A percentile compares a stretch with the other conserved stretches of the same genome.
phyloP scores from a whole-genome alignment of 768 basidiomycete species.

The Tulasnella sp. region DNA sequence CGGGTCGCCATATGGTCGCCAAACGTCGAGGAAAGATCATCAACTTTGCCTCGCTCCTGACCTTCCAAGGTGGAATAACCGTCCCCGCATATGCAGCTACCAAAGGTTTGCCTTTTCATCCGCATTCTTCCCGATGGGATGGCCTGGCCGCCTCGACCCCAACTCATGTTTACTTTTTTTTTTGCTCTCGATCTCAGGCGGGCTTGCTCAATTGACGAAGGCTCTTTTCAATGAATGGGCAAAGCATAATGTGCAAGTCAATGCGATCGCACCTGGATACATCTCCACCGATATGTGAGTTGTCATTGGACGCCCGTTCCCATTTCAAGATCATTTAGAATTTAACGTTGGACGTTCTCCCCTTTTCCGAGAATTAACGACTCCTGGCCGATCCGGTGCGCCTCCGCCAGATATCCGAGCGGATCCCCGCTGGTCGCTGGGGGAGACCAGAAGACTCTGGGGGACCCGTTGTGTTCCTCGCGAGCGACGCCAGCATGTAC shows the following conservation, averaged over 20 bases:
- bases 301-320: slow-evolving; percentile 30
- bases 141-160: not conserved
- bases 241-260: slow-evolving; percentile 79
- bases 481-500: slow-evolving; percentile 64
- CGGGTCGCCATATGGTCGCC: slow-evolving; percentile 85
- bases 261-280: slow-evolving; percentile 84
- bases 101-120: slow-evolving; percentile 54
- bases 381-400: slow-evolving; percentile 62
- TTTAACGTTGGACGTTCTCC: not conserved
- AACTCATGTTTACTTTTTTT: slow-evolving; percentile 25
- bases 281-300: slow-evolving; percentile 82
- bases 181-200: slow-evolving; percentile 33
- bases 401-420: slow-evolving; percentile 64
- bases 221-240: slow-evolving; percentile 94
- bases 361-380: slow-evolving; percentile 54
- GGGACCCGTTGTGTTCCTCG: slow-evolving; percentile 67
- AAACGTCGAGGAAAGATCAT: slow-evolving; percentile 62
- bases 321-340: not conserved
- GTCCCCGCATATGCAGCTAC: slow-evolving; percentile 90
- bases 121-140: not conserved
- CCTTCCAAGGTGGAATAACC: slow-evolving; percentile 59
- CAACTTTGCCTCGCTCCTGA: slow-evolving; percentile 60
- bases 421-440: slow-evolving; percentile 71
- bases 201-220: slow-evolving; percentile 79
- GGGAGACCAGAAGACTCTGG: slow-evolving; percentile 67